Conservation (phyloP, 805 yeast species). For the Allodekkera sacchari region DNA sequence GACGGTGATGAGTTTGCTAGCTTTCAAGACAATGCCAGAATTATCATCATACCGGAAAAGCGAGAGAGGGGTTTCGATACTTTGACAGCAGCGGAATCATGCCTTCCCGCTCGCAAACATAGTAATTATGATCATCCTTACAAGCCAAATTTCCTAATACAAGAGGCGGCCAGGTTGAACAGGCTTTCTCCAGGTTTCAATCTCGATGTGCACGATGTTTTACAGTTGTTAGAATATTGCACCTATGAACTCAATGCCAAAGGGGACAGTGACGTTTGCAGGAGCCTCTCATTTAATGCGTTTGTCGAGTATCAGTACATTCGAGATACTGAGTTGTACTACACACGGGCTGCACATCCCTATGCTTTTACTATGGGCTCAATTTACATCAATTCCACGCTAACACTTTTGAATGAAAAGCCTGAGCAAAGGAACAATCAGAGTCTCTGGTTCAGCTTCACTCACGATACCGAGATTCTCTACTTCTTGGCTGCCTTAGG, state of each 20-base stretch:
- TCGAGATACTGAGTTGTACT: constrained; percentile 51
- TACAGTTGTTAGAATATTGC: constrained; percentile 50
- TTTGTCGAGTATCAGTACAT: constrained; percentile 55
- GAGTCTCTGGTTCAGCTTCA: constrained; percentile 45
- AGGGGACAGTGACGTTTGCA: constrained; percentile 62
- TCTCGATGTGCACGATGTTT: constrained; percentile 45
- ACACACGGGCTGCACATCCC: constrained; percentile 50
- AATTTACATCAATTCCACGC: constrained; percentile 43
- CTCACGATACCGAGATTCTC: constrained; percentile 62
- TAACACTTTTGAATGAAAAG: constrained; percentile 16
- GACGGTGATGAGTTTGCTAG: constrained; percentile 21
- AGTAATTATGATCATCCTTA: constrained; percentile 13
- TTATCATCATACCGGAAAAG: constrained; percentile 39
- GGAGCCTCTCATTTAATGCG: constrained; percentile 59
- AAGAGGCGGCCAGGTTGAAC: constrained; percentile 52
- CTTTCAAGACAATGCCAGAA: constrained; percentile 27
- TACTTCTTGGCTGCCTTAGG: constrained; percentile 61
- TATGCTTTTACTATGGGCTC: constrained; percentile 53
- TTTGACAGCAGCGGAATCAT: constrained; percentile 44
- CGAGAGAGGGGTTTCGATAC: constrained; percentile 47
- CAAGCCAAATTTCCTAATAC: constrained; percentile 7
- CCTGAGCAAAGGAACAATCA: constrained; percentile 10
- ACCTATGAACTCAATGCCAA: constrained; percentile 67
- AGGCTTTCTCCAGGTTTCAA: constrained; percentile 45
- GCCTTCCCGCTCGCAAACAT: constrained; percentile 28